These are phyloP conservation scores for Ceratocystis harringtonii DNA, from an alignment of 2,329 filamentous ascomycete genomes.

Conservation along the genomic window DNA sequence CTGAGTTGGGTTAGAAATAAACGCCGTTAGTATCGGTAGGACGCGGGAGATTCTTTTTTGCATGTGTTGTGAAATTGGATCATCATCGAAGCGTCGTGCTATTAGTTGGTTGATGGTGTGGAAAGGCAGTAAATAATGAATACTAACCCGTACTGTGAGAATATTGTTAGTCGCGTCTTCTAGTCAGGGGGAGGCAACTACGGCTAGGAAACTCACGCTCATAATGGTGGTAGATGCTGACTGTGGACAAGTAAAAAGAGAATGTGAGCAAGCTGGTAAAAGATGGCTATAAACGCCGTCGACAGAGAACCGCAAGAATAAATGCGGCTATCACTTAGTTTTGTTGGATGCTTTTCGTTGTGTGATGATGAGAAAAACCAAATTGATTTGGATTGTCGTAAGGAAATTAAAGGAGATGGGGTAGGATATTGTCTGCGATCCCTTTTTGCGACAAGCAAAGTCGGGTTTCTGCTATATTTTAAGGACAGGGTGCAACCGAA, in stretches of 20 bases:
- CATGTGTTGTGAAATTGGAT: not conserved
- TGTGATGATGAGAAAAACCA: not conserved
- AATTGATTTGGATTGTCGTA: not conserved
- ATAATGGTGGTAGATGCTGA: constrained; percentile 3
- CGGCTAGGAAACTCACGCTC: constrained; percentile 8
- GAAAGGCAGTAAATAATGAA: constrained; percentile 14
- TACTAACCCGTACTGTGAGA: constrained; percentile 40
- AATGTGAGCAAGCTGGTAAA: not conserved
- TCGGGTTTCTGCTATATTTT: not conserved
- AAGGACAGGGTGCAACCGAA: not conserved
- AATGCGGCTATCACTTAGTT: not conserved
- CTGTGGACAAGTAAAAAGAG: constrained; percentile 2
- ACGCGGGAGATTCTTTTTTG: not conserved
- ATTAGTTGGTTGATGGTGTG: not conserved
- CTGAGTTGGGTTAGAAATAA: constrained; percentile 23
- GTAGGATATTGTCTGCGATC: not conserved
- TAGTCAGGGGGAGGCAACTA: not conserved
- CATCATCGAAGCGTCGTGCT: not conserved
- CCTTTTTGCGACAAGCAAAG: not conserved
- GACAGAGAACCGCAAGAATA: not conserved
- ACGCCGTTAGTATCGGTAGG: not conserved
- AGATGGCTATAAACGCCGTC: not conserved
- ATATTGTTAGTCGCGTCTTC: constrained; percentile 2
- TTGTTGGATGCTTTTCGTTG: not conserved
- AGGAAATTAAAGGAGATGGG: constrained; percentile 16